Evolutionary conservation across 306 rosid genomes (phyloP).

Genomic region (Cicer cuneatum): DNA sequence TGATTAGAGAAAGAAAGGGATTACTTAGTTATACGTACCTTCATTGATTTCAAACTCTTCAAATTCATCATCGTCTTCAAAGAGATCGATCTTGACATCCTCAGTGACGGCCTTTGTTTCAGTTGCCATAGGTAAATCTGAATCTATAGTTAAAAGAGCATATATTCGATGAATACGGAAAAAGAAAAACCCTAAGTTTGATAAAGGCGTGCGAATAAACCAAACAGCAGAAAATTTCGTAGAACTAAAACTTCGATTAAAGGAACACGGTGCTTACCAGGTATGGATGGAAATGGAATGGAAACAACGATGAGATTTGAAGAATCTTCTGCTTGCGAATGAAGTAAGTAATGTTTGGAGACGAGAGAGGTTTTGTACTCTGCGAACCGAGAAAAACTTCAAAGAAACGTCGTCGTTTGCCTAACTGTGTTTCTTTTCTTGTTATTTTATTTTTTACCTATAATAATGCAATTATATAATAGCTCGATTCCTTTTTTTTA

Average conservation of each 20-base stretch:
- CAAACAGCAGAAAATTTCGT: not conserved
- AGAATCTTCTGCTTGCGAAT: slow-evolving; percentile 1
- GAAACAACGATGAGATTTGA: not conserved
- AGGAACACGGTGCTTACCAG: slow-evolving; percentile 4
- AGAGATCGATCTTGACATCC: slow-evolving; percentile 82
- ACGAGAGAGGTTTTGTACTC: not conserved
- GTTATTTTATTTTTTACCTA: not conserved
- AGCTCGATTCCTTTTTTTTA: no score
- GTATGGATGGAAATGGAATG: not conserved
- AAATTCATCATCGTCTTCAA: slow-evolving; percentile 88
- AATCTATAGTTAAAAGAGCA: slow-evolving; percentile 17
- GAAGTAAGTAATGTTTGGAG: not conserved
- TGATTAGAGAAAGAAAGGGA: not conserved
- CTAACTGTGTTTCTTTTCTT: not conserved
- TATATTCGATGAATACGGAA: not conserved
- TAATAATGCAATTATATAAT: not conserved
- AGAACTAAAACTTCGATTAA: not conserved
- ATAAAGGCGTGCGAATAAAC: not conserved
- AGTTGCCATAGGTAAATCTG: slow-evolving; percentile 62
- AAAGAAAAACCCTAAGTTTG: slow-evolving; percentile 37
- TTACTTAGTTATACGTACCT: slow-evolving; percentile 62
- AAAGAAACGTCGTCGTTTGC: slow-evolving; percentile 2
- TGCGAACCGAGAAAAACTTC: not conserved
- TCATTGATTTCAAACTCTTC: slow-evolving; percentile 83
- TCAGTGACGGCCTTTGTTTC: slow-evolving; percentile 70